Evolutionary conservation across 164 flowering plant species (phyloP).

Genomic region (Magnolia officinalis): DNA sequence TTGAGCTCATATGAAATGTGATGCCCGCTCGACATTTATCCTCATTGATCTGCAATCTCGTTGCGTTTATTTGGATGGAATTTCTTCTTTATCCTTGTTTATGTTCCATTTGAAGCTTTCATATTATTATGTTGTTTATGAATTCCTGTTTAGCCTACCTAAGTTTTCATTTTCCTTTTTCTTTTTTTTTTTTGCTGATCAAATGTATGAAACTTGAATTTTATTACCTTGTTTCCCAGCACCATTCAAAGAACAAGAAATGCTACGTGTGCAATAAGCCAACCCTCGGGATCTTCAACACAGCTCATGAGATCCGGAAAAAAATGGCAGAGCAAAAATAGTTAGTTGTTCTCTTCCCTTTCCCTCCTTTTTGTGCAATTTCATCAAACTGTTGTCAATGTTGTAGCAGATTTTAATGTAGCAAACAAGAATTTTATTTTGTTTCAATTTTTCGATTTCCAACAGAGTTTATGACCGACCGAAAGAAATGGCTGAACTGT

Average conservation of each 20-base stretch:
- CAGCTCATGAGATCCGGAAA: slow-evolving; percentile 80
- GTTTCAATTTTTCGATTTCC: too few species aligned
- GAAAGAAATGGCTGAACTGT: too few species aligned
- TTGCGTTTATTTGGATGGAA: too few species aligned
- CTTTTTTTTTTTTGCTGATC: neutral
- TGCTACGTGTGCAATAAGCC: slow-evolving; percentile 89
- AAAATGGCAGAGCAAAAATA: slow-evolving; percentile 48
- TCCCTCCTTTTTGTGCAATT: neutral
- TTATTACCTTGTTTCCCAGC: slow-evolving; percentile 41
- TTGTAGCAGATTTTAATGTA: too few species aligned
- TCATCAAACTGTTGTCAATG: neutral
- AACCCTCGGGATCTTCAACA: slow-evolving; percentile 82
- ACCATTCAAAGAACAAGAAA: slow-evolving; percentile 86
- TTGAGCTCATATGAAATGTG: too few species aligned
- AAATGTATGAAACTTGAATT: slow-evolving; percentile 1
- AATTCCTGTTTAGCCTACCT: neutral
- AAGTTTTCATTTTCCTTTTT: neutral
- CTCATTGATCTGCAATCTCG: too few species aligned
- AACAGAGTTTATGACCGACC: too few species aligned
- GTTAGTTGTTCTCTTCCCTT: neutral
- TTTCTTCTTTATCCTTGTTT: neutral
- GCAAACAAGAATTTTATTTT: too few species aligned
- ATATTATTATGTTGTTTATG: slow-evolving; percentile 3
- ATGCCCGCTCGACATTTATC: too few species aligned
- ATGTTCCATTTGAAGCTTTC: neutral